A percentile compares a stretch with the other conserved stretches of the same genome.
Conservation (phyloP, 345 rosid genomes). For the Moringa oleifera region DNA sequence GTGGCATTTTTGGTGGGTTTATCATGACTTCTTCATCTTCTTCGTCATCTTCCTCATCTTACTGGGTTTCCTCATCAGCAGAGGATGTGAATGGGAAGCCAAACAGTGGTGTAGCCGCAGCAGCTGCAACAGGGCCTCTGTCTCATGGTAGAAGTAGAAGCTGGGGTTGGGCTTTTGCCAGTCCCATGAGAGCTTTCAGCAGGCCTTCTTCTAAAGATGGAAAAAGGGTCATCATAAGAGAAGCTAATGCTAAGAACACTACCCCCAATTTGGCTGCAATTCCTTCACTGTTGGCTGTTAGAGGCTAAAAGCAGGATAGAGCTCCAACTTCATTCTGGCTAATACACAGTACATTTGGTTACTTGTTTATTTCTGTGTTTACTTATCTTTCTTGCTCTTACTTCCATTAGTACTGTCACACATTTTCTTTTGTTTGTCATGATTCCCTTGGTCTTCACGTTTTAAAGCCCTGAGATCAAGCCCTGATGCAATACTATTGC, state of each 20-base stretch:
- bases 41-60: constrained; percentile 70
- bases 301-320: constrained; percentile 24
- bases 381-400: constrained; percentile 3
- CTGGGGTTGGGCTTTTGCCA: constrained; percentile 94
- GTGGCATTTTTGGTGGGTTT: constrained; percentile 95
- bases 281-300: constrained; percentile 70
- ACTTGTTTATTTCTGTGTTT: constrained; percentile 16
- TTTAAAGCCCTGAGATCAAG: constrained; percentile 3
- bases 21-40: constrained; percentile 68
- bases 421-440: not conserved
- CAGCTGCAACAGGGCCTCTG: constrained; percentile 17
- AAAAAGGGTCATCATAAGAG: constrained; percentile 40
- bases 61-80: constrained; percentile 59
- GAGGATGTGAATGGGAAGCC: constrained; percentile 44
- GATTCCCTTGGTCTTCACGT: not conserved
- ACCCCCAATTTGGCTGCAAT: constrained; percentile 53
- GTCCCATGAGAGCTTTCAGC: constrained; percentile 90
- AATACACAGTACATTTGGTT: constrained; percentile 20
- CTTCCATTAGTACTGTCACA: constrained; percentile 10
- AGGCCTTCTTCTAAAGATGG: constrained; percentile 42
- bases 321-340: not conserved
- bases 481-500: constrained; percentile 5
- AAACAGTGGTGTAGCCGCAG: not conserved
- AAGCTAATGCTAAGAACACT: constrained; percentile 29
- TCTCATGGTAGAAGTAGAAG: constrained; percentile 42